A percentile compares a stretch with the other conserved stretches of the same genome.
These are phyloP conservation scores for Pestalotiopsis sp. DNA, from an alignment of 2,329 filamentous ascomycete species.

Conservation along the genomic window DNA sequence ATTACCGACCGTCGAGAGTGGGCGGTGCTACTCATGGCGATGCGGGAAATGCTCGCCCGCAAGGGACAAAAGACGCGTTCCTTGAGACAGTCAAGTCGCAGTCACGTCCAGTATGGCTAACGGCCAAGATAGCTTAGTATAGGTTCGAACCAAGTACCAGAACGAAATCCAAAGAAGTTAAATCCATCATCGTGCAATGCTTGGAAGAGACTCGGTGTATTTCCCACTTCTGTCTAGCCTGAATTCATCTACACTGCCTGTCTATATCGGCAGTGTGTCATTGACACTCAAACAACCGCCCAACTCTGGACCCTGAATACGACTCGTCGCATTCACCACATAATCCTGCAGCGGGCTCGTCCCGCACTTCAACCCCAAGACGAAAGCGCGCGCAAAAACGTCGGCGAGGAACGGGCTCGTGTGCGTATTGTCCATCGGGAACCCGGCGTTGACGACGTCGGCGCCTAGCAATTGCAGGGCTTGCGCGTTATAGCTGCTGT, in stretches of 20 bases:
- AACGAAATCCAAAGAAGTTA: not conserved
- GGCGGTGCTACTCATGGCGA: too few relatives aligned
- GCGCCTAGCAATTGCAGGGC: constrained; percentile 13
- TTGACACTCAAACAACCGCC: constrained; percentile 15
- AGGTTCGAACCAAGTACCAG: too few relatives aligned
- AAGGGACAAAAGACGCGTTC: too few relatives aligned
- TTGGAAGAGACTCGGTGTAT: not conserved
- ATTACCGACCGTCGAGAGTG: too few relatives aligned
- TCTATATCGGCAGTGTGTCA: constrained; percentile 14
- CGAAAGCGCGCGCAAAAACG: constrained; percentile 15
- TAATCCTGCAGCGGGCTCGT: constrained; percentile 14
- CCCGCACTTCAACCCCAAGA: constrained; percentile 18
- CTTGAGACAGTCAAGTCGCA: not conserved
- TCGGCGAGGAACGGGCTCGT: constrained; percentile 17
- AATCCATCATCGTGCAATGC: not conserved
- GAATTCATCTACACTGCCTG: not conserved
- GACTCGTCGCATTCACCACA: constrained; percentile 16
- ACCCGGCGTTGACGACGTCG: constrained; percentile 12
- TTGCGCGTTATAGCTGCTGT: constrained; percentile 16
- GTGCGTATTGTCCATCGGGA: constrained; percentile 18
- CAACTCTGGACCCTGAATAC: constrained; percentile 12
- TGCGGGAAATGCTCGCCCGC: too few relatives aligned
- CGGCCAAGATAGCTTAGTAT: too few relatives aligned
- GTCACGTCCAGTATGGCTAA: too few relatives aligned
- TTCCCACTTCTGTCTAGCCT: too few relatives aligned